Evolutionary conservation across 352 stramenopile species (phyloP).

Genomic region (Phytopythium delawarense): DNA sequence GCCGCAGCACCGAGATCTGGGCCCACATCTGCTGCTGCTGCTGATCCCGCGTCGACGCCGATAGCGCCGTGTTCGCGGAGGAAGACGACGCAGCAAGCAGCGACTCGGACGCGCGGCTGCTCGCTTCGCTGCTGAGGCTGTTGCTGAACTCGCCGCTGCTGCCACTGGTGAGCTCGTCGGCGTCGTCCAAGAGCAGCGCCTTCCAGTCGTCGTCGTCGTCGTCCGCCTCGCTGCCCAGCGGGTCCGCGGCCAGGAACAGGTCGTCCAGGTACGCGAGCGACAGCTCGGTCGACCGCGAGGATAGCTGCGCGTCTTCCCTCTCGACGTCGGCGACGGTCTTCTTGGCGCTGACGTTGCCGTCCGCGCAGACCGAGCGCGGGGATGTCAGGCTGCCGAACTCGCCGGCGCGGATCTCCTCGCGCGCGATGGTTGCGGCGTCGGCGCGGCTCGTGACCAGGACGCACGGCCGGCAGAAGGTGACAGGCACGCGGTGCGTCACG

Average conservation of each 20-base stretch:
- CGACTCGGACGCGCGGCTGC: not conserved
- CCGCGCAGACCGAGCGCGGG: slow-evolving; percentile 8
- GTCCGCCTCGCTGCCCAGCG: slow-evolving; percentile 8
- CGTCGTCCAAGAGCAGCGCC: slow-evolving; percentile 6
- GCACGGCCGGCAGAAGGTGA: slow-evolving; percentile 23
- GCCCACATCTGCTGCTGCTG: slow-evolving; percentile 14
- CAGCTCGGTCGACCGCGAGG: slow-evolving; percentile 2
- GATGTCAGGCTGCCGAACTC: slow-evolving; percentile 24
- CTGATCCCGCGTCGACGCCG: not conserved
- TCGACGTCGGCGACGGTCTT: not conserved
- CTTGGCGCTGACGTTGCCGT: slow-evolving; percentile 1
- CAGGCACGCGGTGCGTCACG: slow-evolving; percentile 14
- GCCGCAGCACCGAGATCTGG: slow-evolving; percentile 20
- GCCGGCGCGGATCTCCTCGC: slow-evolving; percentile 28
- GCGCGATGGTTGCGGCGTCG: slow-evolving; percentile 18
- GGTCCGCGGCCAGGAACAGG: slow-evolving; percentile 2
- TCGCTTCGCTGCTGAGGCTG: not conserved
- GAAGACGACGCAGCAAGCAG: not conserved
- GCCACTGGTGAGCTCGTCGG: slow-evolving; percentile 7
- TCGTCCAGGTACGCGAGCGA: slow-evolving; percentile 5
- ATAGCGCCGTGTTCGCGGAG: not conserved
- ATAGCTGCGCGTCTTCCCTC: not conserved
- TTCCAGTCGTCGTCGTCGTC: slow-evolving; percentile 7
- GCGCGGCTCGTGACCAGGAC: slow-evolving; percentile 17
- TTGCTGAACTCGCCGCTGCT: slow-evolving; percentile 2